Evolutionary conservation across 2,329 filamentous ascomycete genomes (phyloP).

Genomic region (Fusarium sororula): DNA sequence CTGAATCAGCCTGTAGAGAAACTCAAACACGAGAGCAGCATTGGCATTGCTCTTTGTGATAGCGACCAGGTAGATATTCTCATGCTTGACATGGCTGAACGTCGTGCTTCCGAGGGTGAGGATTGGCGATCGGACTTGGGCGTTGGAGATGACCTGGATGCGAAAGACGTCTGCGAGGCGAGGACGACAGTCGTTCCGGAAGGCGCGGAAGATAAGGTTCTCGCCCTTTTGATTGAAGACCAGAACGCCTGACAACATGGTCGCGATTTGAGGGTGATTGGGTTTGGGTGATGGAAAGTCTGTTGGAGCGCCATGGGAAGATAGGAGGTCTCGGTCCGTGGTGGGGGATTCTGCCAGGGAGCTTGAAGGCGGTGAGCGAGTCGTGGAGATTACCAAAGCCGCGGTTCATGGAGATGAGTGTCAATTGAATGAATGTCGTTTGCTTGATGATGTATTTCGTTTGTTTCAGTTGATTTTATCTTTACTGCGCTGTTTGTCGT

Average conservation of each 20-base stretch:
- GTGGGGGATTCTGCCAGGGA: slow-evolving; percentile 39
- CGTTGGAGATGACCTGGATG: slow-evolving; percentile 99
- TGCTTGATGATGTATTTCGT: background rate
- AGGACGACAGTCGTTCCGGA: slow-evolving; percentile 97
- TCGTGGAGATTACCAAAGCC: slow-evolving; percentile 8
- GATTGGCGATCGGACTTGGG: slow-evolving; percentile 96
- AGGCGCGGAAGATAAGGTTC: slow-evolving; percentile 98
- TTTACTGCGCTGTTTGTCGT: background rate
- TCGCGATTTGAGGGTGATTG: slow-evolving; percentile 47
- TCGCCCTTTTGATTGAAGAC: slow-evolving; percentile 99
- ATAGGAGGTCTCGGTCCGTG: slow-evolving; percentile 33
- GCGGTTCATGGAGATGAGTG: background rate
- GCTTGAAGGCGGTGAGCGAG: slow-evolving; percentile 35
- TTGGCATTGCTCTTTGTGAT: slow-evolving; percentile 99
- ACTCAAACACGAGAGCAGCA: slow-evolving; percentile 97
- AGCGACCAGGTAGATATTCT: slow-evolving; percentile 97
- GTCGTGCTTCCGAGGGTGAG: slow-evolving; percentile 97
- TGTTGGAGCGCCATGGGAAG: slow-evolving; percentile 13
- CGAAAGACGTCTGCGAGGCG: slow-evolving; percentile 98
- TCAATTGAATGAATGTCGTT: background rate
- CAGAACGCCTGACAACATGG: slow-evolving; percentile 95
- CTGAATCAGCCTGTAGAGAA: slow-evolving; percentile 89
- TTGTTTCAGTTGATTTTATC: background rate
- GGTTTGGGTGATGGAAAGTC: slow-evolving; percentile 2
- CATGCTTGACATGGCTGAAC: slow-evolving; percentile 99